Percentiles rank a stretch among this genome's conserved stretches.
Conservation (phyloP, 768 basidiomycete species). For the Lactarius deliciosus region DNA sequence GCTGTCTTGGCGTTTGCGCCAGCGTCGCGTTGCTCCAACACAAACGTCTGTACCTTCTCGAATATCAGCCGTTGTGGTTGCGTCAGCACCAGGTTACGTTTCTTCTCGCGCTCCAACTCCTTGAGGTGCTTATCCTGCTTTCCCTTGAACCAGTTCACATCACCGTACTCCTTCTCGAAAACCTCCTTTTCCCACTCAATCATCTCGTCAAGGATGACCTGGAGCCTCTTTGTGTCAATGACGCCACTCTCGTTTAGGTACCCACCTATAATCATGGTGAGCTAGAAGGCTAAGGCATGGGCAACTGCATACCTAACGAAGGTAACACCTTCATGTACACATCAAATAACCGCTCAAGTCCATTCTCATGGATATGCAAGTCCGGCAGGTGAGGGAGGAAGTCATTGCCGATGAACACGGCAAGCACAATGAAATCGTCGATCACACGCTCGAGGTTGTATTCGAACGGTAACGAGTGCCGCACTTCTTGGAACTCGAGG, state of each 20-base stretch:
- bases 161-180: constrained; percentile 89
- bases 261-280: constrained; percentile 55
- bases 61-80: constrained; percentile 74
- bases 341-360: constrained; percentile 87
- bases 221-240: constrained; percentile 78
- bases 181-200: constrained; percentile 83
- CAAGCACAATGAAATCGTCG: constrained; percentile 96
- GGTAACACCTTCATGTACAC: constrained; percentile 94
- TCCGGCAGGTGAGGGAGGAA: constrained; percentile 96
- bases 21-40: constrained; percentile 48
- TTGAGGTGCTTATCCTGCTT: constrained; percentile 78
- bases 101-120: constrained; percentile 61
- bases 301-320: constrained; percentile 51
- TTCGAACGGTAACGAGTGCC: constrained; percentile 63
- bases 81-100: constrained; percentile 62
- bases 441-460: constrained; percentile 94
- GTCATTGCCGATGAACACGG: constrained; percentile 97
- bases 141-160: constrained; percentile 91
- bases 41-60: constrained; percentile 73
- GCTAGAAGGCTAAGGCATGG: neutral
- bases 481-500: constrained; percentile 84
- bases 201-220: constrained; percentile 88
- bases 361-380: constrained; percentile 97
- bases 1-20: constrained; percentile 38
- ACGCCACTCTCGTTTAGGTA: constrained; percentile 90